These are phyloP conservation scores for Madurella fahalii DNA, from an alignment of 2,329 filamentous ascomycete genomes.

Conservation along the genomic window DNA sequence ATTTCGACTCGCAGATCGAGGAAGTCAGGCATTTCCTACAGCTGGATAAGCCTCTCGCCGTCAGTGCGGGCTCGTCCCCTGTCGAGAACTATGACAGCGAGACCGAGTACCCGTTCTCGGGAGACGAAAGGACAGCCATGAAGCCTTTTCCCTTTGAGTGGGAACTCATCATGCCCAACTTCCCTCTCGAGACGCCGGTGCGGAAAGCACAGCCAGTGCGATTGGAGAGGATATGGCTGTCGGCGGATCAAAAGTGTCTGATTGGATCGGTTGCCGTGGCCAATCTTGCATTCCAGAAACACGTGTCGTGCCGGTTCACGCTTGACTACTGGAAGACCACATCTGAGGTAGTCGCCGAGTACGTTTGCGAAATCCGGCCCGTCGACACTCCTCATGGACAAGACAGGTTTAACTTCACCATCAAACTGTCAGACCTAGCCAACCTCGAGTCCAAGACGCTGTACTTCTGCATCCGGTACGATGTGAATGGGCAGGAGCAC, in stretches of 20 bases:
- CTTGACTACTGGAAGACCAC: constrained; percentile 99
- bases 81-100: constrained; percentile 85
- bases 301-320: constrained; percentile 88
- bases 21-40: constrained; percentile 95
- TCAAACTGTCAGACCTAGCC: constrained; percentile 85
- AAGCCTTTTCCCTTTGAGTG: constrained; percentile 65
- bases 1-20: constrained; percentile 95
- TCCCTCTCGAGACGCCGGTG: constrained; percentile 63
- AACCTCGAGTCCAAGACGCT: constrained; percentile 91
- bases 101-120: constrained; percentile 78
- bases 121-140: constrained; percentile 40
- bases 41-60: constrained; percentile 89
- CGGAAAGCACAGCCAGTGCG: constrained; percentile 66
- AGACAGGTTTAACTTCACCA: constrained; percentile 90
- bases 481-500: constrained; percentile 75
- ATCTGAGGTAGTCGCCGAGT: constrained; percentile 90
- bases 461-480: constrained; percentile 87
- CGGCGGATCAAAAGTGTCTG: constrained; percentile 79
- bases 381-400: constrained; percentile 61
- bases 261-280: constrained; percentile 79
- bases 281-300: constrained; percentile 87
- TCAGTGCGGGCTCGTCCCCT: constrained; percentile 90
- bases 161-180: constrained; percentile 83
- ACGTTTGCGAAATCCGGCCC: constrained; percentile 69
- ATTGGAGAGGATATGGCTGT: constrained; percentile 82